Conservation (phyloP, 176 grass and related monocot species). For the Carex myosuroides region DNA sequence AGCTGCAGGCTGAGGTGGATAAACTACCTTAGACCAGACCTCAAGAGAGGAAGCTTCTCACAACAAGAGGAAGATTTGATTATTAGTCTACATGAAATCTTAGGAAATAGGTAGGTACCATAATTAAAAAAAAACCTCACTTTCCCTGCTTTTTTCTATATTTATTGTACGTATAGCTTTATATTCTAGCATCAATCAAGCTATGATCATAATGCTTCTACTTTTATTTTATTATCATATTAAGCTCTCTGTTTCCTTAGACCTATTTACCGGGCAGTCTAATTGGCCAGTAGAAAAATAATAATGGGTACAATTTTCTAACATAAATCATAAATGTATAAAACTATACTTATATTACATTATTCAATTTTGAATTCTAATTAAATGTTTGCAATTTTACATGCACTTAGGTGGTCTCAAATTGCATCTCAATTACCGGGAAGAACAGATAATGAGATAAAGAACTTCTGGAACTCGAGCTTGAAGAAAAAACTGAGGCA, state of each 20-base stretch:
- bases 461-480: constrained; percentile 94
- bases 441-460: constrained; percentile 89
- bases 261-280: not conserved
- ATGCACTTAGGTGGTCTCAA: constrained; percentile 85
- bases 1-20: constrained; percentile 94
- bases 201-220: not conserved
- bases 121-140: not conserved
- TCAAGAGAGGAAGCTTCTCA: constrained; percentile 92
- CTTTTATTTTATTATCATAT: not conserved
- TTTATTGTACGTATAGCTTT: not conserved
- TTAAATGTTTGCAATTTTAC: not conserved
- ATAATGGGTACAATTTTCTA: not conserved
- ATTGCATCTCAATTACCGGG: constrained; percentile 82
- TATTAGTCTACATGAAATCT: constrained; percentile 64
- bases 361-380: not conserved
- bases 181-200: not conserved
- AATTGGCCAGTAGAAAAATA: not conserved
- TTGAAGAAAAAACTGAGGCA: constrained; percentile 90
- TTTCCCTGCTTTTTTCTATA: not conserved
- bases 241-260: not conserved
- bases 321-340: not conserved
- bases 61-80: constrained; percentile 81
- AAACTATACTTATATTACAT: not conserved
- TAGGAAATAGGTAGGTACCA: constrained; percentile 69
- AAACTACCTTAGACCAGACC: constrained; percentile 86